Evolutionary conservation across 164 flowering plant genomes (phyloP).

Genomic region (Malania oleifera): DNA sequence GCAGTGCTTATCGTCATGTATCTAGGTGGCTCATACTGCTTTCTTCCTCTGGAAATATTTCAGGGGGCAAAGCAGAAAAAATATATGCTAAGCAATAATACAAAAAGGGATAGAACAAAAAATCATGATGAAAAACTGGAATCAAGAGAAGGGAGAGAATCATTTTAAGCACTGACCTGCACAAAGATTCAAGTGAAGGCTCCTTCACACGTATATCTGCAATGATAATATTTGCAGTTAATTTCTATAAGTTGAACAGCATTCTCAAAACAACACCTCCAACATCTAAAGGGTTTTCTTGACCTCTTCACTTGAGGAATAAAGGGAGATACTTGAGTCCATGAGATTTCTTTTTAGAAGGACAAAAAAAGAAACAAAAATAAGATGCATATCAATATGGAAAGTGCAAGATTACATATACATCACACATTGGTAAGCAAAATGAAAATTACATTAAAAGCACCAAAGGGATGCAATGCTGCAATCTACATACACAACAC

Average conservation of each 20-base stretch:
- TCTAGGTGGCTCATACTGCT: slow-evolving; percentile 81
- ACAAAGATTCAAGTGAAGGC: slow-evolving; percentile 77
- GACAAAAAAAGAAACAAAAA: too few relatives aligned
- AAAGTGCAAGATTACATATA: too few relatives aligned
- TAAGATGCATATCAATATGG: too few relatives aligned
- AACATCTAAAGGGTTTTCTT: too few relatives aligned
- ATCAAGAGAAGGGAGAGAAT: background rate
- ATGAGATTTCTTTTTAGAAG: too few relatives aligned
- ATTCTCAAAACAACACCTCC: background rate
- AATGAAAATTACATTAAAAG: too few relatives aligned
- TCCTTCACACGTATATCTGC: slow-evolving; percentile 94
- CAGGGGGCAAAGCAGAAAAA: background rate
- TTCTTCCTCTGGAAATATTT: slow-evolving; percentile 59
- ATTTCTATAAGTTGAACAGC: background rate
- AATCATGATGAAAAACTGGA: background rate
- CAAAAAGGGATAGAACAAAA: background rate
- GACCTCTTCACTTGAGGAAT: too few relatives aligned
- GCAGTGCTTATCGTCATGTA: slow-evolving; percentile 84
- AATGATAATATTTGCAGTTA: slow-evolving; percentile 5
- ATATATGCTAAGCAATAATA: background rate
- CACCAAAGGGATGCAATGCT: too few relatives aligned
- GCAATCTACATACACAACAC: too few relatives aligned
- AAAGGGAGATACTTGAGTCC: too few relatives aligned
- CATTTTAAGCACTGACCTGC: slow-evolving; percentile 47
- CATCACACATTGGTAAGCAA: too few relatives aligned